Evolutionary conservation across 2,329 filamentous ascomycete species (phyloP).

Genomic region (Aspergillus floridensis): DNA sequence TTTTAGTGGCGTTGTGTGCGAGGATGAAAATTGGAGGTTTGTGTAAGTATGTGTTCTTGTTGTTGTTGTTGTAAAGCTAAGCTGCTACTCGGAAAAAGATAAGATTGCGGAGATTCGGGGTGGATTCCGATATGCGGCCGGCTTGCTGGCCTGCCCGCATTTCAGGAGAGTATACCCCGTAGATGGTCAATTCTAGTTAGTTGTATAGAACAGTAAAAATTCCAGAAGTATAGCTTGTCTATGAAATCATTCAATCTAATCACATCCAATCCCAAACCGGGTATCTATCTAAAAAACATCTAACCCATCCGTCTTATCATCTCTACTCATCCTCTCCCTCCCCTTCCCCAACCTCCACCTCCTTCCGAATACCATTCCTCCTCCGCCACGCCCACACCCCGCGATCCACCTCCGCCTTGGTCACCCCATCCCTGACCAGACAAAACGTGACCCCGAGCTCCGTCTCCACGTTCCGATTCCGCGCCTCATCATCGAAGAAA

Average conservation of each 20-base stretch:
- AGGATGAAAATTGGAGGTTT: background rate
- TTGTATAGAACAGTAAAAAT: no score
- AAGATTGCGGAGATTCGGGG: background rate
- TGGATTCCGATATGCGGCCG: background rate
- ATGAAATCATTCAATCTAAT: no score
- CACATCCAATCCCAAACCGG: background rate
- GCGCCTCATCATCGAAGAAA: constrained; percentile 90
- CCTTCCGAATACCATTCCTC: constrained; percentile 55
- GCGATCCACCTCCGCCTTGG: constrained; percentile 70
- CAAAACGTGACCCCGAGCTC: constrained; percentile 79
- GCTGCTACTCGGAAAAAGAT: background rate
- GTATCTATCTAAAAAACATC: constrained; percentile 5
- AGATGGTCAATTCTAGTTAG: no score
- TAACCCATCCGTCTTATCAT: background rate
- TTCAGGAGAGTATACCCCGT: no score
- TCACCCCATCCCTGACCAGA: constrained; percentile 76
- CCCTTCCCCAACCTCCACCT: constrained; percentile 13
- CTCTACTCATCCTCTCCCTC: constrained; percentile 7
- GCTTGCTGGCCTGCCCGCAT: no score
- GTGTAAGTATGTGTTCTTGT: background rate
- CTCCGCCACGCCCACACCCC: constrained; percentile 80
- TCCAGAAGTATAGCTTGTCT: no score
- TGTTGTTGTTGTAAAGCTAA: background rate
- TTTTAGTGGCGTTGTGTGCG: background rate
- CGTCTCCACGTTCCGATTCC: constrained; percentile 77